Evolutionary conservation across 495 filamentous ascomycete species (phyloP).

Genomic region (Aspergillus saccharolyticus): DNA sequence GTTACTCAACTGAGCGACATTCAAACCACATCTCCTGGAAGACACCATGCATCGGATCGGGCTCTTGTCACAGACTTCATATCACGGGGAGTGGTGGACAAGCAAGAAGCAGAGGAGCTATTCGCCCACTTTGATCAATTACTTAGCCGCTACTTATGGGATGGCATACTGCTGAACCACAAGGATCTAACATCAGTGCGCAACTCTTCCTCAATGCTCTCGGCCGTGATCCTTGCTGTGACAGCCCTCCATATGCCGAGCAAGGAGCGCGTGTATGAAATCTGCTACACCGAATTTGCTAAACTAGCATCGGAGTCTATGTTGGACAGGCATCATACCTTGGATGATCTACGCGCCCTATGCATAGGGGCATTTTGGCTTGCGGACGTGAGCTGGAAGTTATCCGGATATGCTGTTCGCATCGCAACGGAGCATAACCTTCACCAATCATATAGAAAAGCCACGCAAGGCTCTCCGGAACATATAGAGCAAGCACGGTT

Average conservation of each 20-base stretch:
- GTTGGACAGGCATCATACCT: conserved; percentile 44
- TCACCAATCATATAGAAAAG: conserved; percentile 48
- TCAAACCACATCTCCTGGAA: conserved; percentile 33
- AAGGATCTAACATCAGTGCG: conserved; percentile 41
- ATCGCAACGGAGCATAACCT: conserved; percentile 50
- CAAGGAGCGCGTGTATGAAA: conserved; percentile 45
- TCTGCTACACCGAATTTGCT: conserved; percentile 49
- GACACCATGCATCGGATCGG: conserved; percentile 33
- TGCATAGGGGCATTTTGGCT: conserved; percentile 54
- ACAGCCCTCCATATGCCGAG: conserved; percentile 47
- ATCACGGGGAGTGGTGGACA: conserved; percentile 41
- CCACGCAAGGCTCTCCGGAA: conserved; percentile 41
- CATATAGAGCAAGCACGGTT: conserved; percentile 43
- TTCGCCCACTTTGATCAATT: conserved; percentile 48
- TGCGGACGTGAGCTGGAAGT: conserved; percentile 51
- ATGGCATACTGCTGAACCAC: conserved; percentile 43
- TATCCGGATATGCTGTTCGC: conserved; percentile 53
- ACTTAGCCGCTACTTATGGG: conserved; percentile 52
- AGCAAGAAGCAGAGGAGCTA: conserved; percentile 47
- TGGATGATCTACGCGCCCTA: conserved; percentile 50
- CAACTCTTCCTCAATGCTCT: conserved; percentile 45
- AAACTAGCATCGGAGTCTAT: conserved; percentile 48
- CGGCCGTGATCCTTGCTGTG: conserved; percentile 47
- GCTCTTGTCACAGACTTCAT: conserved; percentile 49
- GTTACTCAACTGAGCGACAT: conserved; percentile 52